phyloP scores from a whole-genome alignment of 2,329 filamentous ascomycete genomes.

The Hypocrella siamensis region DNA sequence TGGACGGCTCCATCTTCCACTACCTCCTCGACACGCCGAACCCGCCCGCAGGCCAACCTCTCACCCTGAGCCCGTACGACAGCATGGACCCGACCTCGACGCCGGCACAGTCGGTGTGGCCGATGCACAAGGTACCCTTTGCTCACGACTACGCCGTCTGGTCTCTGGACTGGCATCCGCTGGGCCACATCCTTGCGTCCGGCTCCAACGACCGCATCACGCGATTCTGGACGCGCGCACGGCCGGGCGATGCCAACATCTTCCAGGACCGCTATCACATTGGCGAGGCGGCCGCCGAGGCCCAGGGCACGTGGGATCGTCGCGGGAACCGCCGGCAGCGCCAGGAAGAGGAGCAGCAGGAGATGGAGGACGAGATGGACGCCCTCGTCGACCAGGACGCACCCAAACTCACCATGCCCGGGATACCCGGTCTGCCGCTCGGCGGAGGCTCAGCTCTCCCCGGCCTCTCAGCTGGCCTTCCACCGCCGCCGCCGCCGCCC shows the following conservation, averaged over 20 bases:
- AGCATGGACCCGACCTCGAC: conserved; percentile 63
- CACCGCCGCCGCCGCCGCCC: conserved; percentile 16
- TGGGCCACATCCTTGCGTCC: conserved; percentile 88
- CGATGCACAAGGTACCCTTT: conserved; percentile 71
- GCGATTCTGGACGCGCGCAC: conserved; percentile 84
- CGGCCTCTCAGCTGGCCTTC: conserved; percentile 26
- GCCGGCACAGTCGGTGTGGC: conserved; percentile 79
- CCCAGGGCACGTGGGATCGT: conserved; percentile 85
- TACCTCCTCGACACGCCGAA: conserved; percentile 96
- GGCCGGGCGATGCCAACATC: conserved; percentile 74
- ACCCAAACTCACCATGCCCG: conserved; percentile 35
- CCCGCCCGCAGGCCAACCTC: conserved; percentile 54
- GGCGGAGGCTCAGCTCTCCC: conserved; percentile 19
- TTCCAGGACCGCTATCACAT: conserved; percentile 91
- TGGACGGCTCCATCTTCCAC: conserved; percentile 80
- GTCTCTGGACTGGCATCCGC: conserved; percentile 95
- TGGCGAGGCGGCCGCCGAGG: conserved; percentile 82
- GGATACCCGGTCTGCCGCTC: conserved; percentile 44
- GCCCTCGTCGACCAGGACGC: conserved; percentile 82
- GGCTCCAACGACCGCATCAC: conserved; percentile 95
- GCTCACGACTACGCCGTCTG: conserved; percentile 94
- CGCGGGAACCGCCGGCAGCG: conserved; percentile 62
- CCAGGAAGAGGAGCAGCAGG: conserved; percentile 86
- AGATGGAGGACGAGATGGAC: conserved; percentile 84
- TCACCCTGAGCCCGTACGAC: conserved; percentile 71